Conservation (phyloP, 345 rosid species). For the Gossypium raimondii region DNA sequence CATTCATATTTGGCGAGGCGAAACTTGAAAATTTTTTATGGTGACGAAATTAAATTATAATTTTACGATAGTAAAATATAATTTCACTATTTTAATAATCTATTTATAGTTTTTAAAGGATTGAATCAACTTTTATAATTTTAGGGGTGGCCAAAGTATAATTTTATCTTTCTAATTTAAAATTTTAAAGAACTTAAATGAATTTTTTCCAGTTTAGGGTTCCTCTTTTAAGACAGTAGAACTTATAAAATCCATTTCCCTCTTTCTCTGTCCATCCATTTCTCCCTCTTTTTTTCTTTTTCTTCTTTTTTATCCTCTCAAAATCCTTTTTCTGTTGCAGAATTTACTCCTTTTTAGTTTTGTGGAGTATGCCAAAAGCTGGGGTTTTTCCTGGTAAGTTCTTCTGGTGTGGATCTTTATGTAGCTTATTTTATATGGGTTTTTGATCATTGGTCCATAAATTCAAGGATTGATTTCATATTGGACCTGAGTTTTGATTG, state of each 20-base stretch:
- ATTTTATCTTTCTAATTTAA: no score
- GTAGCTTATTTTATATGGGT: conserved; percentile 1
- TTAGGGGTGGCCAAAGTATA: fast-evolving
- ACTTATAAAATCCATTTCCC: not conserved
- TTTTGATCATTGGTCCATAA: not conserved
- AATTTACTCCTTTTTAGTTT: not conserved
- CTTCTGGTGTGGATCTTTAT: not conserved
- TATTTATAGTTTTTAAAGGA: no score
- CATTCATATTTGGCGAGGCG: no score
- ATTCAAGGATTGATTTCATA: not conserved
- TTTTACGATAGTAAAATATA: no score
- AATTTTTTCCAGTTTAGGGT: no score
- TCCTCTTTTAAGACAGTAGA: not conserved
- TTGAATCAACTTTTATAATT: no score
- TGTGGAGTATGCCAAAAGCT: not conserved
- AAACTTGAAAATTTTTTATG: fast-evolving
- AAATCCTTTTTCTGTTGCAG: not conserved
- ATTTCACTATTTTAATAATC: no score
- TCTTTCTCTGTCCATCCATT: not conserved
- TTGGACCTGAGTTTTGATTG: not conserved
- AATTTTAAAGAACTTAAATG: no score
- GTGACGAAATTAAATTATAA: no score
- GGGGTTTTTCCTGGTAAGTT: not conserved
- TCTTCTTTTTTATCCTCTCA: not conserved
- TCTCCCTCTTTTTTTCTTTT: not conserved